Percentiles rank a stretch among this genome's conserved stretches.
These are phyloP conservation scores for Cicer judaicum DNA, from an alignment of 306 rosid genomes.

Conservation along the genomic window DNA sequence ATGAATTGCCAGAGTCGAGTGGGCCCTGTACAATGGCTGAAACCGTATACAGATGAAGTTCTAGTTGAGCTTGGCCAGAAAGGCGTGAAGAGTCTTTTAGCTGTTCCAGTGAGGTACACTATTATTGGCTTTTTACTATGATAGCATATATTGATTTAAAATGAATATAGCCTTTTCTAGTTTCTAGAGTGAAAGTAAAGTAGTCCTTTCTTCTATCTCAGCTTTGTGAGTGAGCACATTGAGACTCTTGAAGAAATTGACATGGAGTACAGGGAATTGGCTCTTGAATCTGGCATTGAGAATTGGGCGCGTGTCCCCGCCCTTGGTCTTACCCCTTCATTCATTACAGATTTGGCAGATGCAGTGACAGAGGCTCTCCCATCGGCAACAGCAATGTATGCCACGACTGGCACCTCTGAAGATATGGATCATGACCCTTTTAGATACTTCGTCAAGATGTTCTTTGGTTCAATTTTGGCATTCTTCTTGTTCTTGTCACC, in stretches of 20 bases:
- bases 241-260: constrained; percentile 99
- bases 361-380: constrained; percentile 96
- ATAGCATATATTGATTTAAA: background rate
- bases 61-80: constrained; percentile 96
- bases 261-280: constrained; percentile 92
- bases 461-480: constrained; percentile 84
- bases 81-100: constrained; percentile 90
- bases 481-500: constrained; percentile 77
- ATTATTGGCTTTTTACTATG: background rate
- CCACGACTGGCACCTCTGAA: constrained; percentile 55
- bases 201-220: constrained; percentile 44
- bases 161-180: constrained; percentile 18
- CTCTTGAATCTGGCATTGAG: constrained; percentile 89
- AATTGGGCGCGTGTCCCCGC: constrained; percentile 99
- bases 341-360: constrained; percentile 87
- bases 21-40: constrained; percentile 99
- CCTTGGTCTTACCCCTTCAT: constrained; percentile 81
- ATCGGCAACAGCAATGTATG: constrained; percentile 68
- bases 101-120: constrained; percentile 94
- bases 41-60: constrained; percentile 96
- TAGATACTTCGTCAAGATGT: constrained; percentile 59
- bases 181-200: constrained; percentile 17
- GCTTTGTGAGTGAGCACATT: constrained; percentile 99
- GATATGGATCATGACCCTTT: constrained; percentile 59
- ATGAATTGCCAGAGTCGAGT: constrained; percentile 82